Evolutionary conservation across 768 basidiomycete genomes (phyloP), one percentile per base, ranked within the genome.

Genomic region (Dentipellis fragilis): DNA sequence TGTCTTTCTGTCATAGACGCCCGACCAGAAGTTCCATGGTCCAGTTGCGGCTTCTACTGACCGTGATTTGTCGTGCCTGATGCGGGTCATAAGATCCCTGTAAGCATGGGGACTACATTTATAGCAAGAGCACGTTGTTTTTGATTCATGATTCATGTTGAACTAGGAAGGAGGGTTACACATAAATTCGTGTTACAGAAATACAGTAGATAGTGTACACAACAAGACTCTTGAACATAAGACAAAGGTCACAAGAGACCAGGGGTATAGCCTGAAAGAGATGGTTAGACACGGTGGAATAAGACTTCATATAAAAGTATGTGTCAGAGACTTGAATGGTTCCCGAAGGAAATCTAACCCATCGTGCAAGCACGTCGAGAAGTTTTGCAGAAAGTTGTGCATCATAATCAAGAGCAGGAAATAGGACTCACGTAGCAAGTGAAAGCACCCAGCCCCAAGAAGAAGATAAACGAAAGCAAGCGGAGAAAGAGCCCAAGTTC

Each of bases 261-360:
- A 45, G 42, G 16, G n/a, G 42, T 45, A 45, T 19, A 45, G 39
- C 17, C 39, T 40, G 17, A 40, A 19, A 16, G 42, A 45, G 42
- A 45, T 19, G 16, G n/a, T 45, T 19, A 45, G 19, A 19, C 14
- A 45, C 12, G 12, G 9, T 42, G 12, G 12, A 42, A 14, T 12
- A 19, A 42, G 40, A 45, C 42, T n/a, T 45, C 2, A 19, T 16
- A 17, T 16, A n/a, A 29, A 12, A 35, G 47, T n/a, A 38, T 14
- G 59, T 35, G 51, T 85, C 84, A 85, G 84, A 80, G 83, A 85
- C 84, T 86, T 85, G 84, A 86, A 86, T 85, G 82, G 81, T 76
- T 84, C 79, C 83, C 74, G 70, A 80, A 81, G 81, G 81, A 78
- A 45, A 49, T 68, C 64, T 66, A 72, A 73, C 76, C 73, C 82